Base-by-base conservation (phyloP, 2,329 filamentous ascomycete genomes). In the Curvularia lunata region DNA sequence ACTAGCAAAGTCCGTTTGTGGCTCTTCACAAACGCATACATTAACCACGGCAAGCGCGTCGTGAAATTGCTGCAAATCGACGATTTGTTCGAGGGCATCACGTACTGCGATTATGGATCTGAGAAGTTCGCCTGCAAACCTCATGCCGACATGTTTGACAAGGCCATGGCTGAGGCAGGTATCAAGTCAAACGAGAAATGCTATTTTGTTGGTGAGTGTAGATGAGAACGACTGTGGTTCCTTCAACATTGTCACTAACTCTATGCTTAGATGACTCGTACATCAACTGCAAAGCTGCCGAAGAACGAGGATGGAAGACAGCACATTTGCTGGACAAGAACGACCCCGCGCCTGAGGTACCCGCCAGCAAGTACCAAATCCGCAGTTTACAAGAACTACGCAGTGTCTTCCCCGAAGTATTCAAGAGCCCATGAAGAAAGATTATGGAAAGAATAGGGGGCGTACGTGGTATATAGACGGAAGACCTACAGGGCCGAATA, bases 11-110 rank as follows among this genome's bases (percentile, higher is more conserved):
- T 97, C 63, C 92, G 87, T 63, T 81, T 92, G 28, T 99, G 96
- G 95, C 86, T 99, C 1, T 89, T 99, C 70, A 99, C 96, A 1
- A 99, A 99, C 72, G 95, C 96, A 21, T 97, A 99, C 71, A 82
- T 96, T 63, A 98, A 84, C 32, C 95, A 99, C 71, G 95, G 87
- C 30, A 88, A 86, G 71, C 82, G 92, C 41, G 95, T 99, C 0
- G 87, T 97, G 12, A 87, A 84, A 59, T 80, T 99, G 19, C 82
- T 99, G 1, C 88, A 85, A 2, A 82, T 99, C 23, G 92, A 96
- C 1, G 91, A 97, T 73, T 80, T 94, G 25, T 99, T 99, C 72
- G 94, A 98, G 62, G 95, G 95, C 7, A 86, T 98, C 60, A 99
- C 95, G 0, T 99, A 87, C 76, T 99, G 96, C 74, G 91, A 99